Evolutionary conservation across 2,329 filamentous ascomycete genomes (phyloP).

Genomic region (Cyphellophora attinorum): DNA sequence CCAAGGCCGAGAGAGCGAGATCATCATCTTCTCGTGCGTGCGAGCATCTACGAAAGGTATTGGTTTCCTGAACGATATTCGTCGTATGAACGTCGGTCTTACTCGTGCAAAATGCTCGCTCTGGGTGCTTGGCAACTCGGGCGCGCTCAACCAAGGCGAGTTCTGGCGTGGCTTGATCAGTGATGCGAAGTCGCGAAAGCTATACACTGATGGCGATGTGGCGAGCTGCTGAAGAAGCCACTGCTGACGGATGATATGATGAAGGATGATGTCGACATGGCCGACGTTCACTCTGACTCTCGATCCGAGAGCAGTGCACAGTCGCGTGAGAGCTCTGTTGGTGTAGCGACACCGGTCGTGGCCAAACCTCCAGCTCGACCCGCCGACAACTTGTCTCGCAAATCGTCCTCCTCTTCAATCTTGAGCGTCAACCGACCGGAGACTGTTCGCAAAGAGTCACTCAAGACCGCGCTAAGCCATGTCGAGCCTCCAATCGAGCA

Average conservation of each 20-base stretch:
- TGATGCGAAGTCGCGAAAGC: conserved; percentile 63
- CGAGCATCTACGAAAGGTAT: conserved; percentile 87
- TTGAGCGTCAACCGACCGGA: conserved; percentile 11
- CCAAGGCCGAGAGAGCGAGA: conserved; percentile 89
- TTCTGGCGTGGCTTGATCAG: conserved; percentile 84
- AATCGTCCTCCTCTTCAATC: conserved; percentile 14
- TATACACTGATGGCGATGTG: conserved; percentile 65
- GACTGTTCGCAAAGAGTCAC: conserved; percentile 4
- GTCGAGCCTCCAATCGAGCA: background rate
- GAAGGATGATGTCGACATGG: conserved; percentile 34
- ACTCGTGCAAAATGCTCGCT: conserved; percentile 94
- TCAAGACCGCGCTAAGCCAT: conserved; percentile 1
- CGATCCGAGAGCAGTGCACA: background rate
- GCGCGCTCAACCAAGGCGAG: conserved; percentile 73
- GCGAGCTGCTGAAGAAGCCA: conserved; percentile 44
- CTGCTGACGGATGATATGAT: conserved; percentile 34
- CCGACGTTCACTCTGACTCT: conserved; percentile 19
- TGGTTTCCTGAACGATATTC: conserved; percentile 95
- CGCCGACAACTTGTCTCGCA: background rate
- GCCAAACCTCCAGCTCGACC: conserved; percentile 2
- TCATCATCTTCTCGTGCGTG: conserved; percentile 98
- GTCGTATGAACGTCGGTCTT: conserved; percentile 97
- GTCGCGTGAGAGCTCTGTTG: background rate
- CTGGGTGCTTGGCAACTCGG: conserved; percentile 91
- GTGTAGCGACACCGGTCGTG: background rate